Base-by-base conservation (phyloP, 176 grass and related monocot species). In the Avena eriantha region DNA sequence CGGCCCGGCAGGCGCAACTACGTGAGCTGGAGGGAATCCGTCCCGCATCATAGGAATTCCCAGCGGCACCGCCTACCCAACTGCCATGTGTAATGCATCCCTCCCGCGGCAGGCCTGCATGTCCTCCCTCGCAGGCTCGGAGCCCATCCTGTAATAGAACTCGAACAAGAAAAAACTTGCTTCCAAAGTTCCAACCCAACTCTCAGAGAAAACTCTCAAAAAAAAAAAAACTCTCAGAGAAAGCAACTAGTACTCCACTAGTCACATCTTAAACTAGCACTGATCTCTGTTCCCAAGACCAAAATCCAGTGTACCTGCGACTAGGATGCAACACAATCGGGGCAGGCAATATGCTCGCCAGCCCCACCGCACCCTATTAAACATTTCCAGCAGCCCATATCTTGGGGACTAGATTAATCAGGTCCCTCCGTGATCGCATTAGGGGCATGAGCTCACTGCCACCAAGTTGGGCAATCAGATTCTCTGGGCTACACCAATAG, bases 391-490 rank as follows among this genome's bases (percentile, higher is more conserved):
- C 17, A 69, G 81, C 85, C 81, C 85, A 84, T 88, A 85, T 77
- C 85, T 75, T 61, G 8, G 22, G 43, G 33, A 58, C 73, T 83
- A 91, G 49, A 90, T 34, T 66, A 84, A 39, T 51, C 76, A 5
- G 7, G 39, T 75, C 81, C 41, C 45, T 41, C 24, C 23, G 48
- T 53, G 24, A 76, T 53, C 24, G 47, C 83, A 82, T 84, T 34
- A 67, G 80, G 80, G 76, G 66, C 75, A 74, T 72, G 64, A 79
- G 76, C 76, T 89, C 85, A 76, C 50, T 56, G 17, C 43, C 31
- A 87, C 81, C 81, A 76, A 91, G 75, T 84, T 17, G 53, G 76
- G 76, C 81, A 49, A 63, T 76, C 85, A 91, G 81, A 91, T 88
- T 91, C 89, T 88, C 89, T 41, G 75, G 51, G 75, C 85, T 86